Evolutionary conservation across 169 alveolate species (phyloP), one percentile per base, ranked within the genome.

Genomic region (Ichthyophthirius multifiliis): DNA sequence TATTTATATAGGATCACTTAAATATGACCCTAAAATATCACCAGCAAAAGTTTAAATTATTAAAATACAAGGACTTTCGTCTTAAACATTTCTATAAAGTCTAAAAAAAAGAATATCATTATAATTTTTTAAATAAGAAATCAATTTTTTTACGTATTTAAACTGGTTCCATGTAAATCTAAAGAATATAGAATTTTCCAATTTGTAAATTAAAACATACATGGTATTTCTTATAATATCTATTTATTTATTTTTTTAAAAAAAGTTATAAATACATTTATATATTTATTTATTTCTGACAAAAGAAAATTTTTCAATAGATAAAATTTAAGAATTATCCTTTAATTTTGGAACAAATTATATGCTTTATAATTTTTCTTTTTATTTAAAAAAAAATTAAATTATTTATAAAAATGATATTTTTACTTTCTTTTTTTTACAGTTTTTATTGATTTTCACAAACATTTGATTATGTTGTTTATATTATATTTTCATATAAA

Each of bases 161-260:
- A 78, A 32, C 78, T 63, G 16, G 75, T 63, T 2, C 84, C 84
- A 65, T 78, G 73, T 37, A 37, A 64, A 32, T 64, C 45, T 31
- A 64, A 64, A 41, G 84, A 78, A 44, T 43, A 78, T 0, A 64
- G 2, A 7, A 78, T 23, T 43, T 64, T 63, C 84, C 84, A 78
- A 65, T 78, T 65, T 0, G 71, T 43, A n/a, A 65, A 63, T 78
- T 67, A 43, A 44, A 78, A 78, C 15, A 78, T 63, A 16, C 78
- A 63, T 43, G 84, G 84, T 15, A 78, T 43, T 64, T 78, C 20
- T 5, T 41, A 47, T 10, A 78, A 34, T 12, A 78, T 78, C 78
- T 78, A 13, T 31, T 64, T 62, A 23, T 64, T n/a, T n/a, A n/a
- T n/a, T n/a, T n/a, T n/a, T n/a, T n/a, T n/a, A n/a, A n/a, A n/a